Percentiles rank a stretch among this genome's conserved stretches.
Evolutionary conservation across 164 flowering plant species (phyloP).

Genomic region (Amborella trichopoda): DNA sequence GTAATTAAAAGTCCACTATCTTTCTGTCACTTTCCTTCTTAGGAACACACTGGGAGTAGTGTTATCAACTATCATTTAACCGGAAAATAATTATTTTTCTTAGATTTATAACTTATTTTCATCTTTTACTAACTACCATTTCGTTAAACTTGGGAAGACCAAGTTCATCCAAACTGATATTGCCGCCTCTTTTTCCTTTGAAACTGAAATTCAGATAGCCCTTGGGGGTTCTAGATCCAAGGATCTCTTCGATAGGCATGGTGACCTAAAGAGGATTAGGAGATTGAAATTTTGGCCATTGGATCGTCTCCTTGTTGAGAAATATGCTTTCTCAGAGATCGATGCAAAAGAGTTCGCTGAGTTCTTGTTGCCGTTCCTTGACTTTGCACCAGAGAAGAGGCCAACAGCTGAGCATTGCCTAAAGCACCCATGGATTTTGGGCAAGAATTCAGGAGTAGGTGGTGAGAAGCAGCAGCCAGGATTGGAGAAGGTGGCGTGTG

Average conservation of each 20-base stretch:
- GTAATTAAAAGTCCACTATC: too few species aligned
- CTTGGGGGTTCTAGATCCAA: constrained; percentile 67
- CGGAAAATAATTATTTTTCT: too few species aligned
- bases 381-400: constrained; percentile 89
- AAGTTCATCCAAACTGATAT: too few species aligned
- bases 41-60: too few species aligned
- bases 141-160: too few species aligned
- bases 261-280: constrained; percentile 83
- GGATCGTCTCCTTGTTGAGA: constrained; percentile 54
- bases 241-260: constrained; percentile 81
- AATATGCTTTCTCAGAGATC: constrained; percentile 43
- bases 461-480: constrained; percentile 20
- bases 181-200: too few species aligned
- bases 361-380: constrained; percentile 64
- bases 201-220: constrained; percentile 46
- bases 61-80: too few species aligned
- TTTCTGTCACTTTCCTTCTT: too few species aligned
- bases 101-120: too few species aligned
- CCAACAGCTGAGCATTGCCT: constrained; percentile 84
- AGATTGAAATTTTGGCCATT: constrained; percentile 68
- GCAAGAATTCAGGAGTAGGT: constrained; percentile 9
- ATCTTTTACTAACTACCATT: too few species aligned
- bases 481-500: constrained; percentile 26
- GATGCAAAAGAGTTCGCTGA: constrained; percentile 73
- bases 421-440: constrained; percentile 73